Conservation (phyloP, 768 basidiomycete genomes). For the Porphyrellus cyaneotinctus region DNA sequence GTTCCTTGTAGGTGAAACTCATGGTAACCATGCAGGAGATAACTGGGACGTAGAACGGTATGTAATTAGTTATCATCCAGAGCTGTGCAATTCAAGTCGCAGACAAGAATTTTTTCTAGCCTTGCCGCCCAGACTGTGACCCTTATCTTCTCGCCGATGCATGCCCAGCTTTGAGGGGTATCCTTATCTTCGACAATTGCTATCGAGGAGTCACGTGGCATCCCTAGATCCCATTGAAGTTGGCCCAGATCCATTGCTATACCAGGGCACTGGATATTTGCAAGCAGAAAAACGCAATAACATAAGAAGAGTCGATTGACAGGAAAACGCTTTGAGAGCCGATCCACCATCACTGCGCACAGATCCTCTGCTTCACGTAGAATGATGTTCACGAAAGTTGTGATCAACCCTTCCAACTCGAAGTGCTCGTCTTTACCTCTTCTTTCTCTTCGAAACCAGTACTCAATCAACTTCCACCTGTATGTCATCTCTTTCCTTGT, state of each 20-base stretch:
- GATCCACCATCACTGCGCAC: constrained; percentile 3
- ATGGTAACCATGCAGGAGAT: neutral
- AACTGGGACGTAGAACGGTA: neutral
- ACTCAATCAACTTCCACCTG: constrained; percentile 8
- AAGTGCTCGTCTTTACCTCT: constrained; percentile 5
- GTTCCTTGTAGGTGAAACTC: too few species aligned
- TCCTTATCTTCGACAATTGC: constrained; percentile 37
- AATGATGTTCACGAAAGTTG: constrained; percentile 8
- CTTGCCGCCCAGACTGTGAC: neutral
- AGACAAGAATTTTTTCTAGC: neutral
- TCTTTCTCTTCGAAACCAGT: constrained; percentile 5
- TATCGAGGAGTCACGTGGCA: neutral
- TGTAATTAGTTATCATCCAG: too few species aligned
- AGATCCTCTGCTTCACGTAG: neutral
- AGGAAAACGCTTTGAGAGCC: neutral
- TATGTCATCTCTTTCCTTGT: neutral
- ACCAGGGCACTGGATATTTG: neutral
- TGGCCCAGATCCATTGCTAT: neutral
- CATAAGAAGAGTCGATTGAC: neutral
- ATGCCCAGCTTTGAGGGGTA: constrained; percentile 12
- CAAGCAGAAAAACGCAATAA: neutral
- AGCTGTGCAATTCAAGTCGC: too few species aligned
- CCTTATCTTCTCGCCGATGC: neutral
- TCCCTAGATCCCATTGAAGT: neutral
- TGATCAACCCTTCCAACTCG: constrained; percentile 3